Evolutionary conservation across 805 yeast species (phyloP), one percentile per base, ranked within the genome.

Genomic region (Teunomyces lycoperdinae): DNA sequence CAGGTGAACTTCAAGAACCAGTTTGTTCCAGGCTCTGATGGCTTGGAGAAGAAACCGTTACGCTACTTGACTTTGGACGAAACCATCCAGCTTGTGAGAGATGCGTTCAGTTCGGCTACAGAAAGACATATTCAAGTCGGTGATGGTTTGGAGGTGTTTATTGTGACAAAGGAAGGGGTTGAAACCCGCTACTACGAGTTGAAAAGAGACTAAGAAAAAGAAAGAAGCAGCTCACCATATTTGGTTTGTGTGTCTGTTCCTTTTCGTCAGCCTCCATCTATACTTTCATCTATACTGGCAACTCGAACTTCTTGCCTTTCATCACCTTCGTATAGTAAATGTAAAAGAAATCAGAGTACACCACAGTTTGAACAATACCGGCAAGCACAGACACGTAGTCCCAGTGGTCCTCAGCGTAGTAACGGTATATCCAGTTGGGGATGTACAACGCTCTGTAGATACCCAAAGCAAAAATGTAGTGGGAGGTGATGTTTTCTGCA

Each of bases 51-150:
- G 66, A 83, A 71, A 63, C 79, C 78, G 36, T 63, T 83, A 51
- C 76, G 81, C 63, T 88, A 79, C 61, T 76, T 94, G 62, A 67
- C 77, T 35, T 76, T 90, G 56, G 96, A 89, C 1, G 96, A 91
- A 71, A 97, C 90, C 20, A 73, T 94, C 60, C 79, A 83, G 58
- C 74, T 94, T 54, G 97, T 94, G 33, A 85, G 83, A 66, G 99
- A 94, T 70, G 96, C 99, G 5, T 94, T 94, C 64, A 77, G 89
- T 17, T 89, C 97, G 7, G 99, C 97, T 16, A 92, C 98, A 14
- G 99, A 94, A 73, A 87, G 99, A 78, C 98, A 94, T 70, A 94
- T 94, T 58, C 95, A 91, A 58, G 98, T 94, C 45, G 99, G 99
- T 74, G 99, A 94, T 74, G 96, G 94, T 5, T 78, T 94, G 53